Percentiles rank a stretch among this genome's conserved stretches.
phyloP scores from a whole-genome alignment of 129 eudicot genomes.

The Solidago caesia region DNA sequence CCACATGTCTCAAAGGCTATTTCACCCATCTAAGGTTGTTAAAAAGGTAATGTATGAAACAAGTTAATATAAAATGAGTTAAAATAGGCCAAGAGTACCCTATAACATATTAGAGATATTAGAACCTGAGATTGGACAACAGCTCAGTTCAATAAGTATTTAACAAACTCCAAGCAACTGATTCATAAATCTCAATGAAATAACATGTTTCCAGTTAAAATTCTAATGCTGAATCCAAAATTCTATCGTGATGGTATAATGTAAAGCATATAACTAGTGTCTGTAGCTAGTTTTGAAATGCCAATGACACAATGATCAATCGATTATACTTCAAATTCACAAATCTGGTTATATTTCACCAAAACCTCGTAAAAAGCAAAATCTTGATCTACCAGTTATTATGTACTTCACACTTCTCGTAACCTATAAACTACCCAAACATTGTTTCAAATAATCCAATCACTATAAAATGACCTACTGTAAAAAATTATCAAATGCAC shows the following conservation, averaged over 20 bases:
- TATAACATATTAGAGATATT: background rate
- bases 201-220: slow-evolving; percentile 6
- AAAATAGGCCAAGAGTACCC: background rate
- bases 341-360: background rate
- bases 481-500: background rate
- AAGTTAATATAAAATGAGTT: slow-evolving; percentile 1
- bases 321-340: too few species aligned
- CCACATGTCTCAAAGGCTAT: slow-evolving; percentile 14
- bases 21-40: slow-evolving; percentile 23
- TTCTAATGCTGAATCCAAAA: background rate
- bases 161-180: slow-evolving; percentile 3
- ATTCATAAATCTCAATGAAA: background rate
- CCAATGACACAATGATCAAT: background rate
- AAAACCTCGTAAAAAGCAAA: background rate
- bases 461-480: background rate
- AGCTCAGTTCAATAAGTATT: background rate
- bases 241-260: slow-evolving; percentile 1
- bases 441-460: background rate
- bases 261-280: slow-evolving; percentile 12
- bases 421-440: background rate
- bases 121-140: background rate
- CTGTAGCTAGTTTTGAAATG: background rate
- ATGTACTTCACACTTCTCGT: background rate
- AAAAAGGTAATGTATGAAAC: background rate
- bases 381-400: background rate